phyloP scores from a whole-genome alignment of 2,329 filamentous ascomycete species.

The Aspergillus ustus region DNA sequence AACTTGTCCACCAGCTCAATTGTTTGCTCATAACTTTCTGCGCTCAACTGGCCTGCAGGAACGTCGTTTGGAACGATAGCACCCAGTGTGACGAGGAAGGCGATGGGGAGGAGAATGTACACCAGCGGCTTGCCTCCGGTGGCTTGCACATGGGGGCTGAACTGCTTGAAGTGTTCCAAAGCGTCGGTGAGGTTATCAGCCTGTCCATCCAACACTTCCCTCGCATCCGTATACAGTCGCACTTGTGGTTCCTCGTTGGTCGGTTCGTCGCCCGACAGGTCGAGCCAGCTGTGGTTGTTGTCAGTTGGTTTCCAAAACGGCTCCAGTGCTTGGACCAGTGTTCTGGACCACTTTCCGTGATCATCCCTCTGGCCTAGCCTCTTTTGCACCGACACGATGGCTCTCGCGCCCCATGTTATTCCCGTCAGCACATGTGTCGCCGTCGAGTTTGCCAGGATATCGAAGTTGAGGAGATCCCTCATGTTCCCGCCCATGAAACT shows the following conservation, averaged over 20 bases:
- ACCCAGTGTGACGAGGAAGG: slow-evolving; percentile 8
- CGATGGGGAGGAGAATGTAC: slow-evolving; percentile 8
- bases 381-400: background rate
- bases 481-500: slow-evolving; percentile 2
- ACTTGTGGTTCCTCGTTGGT: background rate
- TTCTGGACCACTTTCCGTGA: background rate
- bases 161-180: slow-evolving; percentile 2
- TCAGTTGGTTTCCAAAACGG: background rate
- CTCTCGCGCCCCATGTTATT: slow-evolving; percentile 6
- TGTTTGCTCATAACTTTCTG: background rate
- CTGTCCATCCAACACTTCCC: background rate
- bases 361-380: background rate
- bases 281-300: background rate
- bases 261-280: no score
- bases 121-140: slow-evolving; percentile 9
- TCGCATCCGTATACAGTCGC: slow-evolving; percentile 3
- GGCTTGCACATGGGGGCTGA: background rate
- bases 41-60: background rate
- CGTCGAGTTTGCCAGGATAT: background rate
- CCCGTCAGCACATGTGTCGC: slow-evolving; percentile 15
- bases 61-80: background rate
- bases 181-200: background rate
- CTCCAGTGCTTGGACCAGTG: background rate
- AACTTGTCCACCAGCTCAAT: background rate
- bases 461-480: slow-evolving; percentile 1